These are phyloP conservation scores for Pseudocercospora vitis DNA, from an alignment of 2,329 filamentous ascomycete genomes.

Conservation along the genomic window DNA sequence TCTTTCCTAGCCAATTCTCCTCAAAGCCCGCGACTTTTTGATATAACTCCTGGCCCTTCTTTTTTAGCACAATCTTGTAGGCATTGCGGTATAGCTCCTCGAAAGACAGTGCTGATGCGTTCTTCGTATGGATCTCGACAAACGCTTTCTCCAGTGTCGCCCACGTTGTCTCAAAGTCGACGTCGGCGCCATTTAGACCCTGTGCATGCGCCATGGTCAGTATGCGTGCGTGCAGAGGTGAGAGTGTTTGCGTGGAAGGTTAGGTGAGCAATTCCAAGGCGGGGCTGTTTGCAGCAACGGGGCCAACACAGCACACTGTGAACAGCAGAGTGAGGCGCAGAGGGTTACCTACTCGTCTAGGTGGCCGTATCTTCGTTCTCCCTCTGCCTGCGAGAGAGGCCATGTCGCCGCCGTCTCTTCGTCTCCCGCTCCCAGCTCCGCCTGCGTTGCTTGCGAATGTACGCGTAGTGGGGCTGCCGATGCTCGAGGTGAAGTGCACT, in stretches of 20 bases:
- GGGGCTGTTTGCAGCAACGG: slow-evolving; percentile 42
- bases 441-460: too few species aligned
- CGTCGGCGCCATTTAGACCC: slow-evolving; percentile 61
- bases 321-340: slow-evolving; percentile 8
- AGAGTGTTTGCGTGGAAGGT: neutral
- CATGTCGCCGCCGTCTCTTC: slow-evolving; percentile 18
- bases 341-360: slow-evolving; percentile 60
- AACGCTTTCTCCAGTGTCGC: slow-evolving; percentile 72
- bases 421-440: too few species aligned
- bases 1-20: slow-evolving; percentile 71
- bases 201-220: slow-evolving; percentile 36
- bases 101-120: slow-evolving; percentile 86
- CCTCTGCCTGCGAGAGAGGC: slow-evolving; percentile 55
- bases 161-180: slow-evolving; percentile 89
- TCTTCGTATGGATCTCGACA: slow-evolving; percentile 85
- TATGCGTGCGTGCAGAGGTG: neutral
- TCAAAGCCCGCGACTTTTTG: slow-evolving; percentile 78
- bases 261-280: slow-evolving; percentile 31
- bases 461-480: too few species aligned
- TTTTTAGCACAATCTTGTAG: slow-evolving; percentile 90
- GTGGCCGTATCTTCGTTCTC: slow-evolving; percentile 65
- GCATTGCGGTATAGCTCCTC: slow-evolving; percentile 92
- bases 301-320: neutral
- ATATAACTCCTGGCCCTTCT: slow-evolving; percentile 80
- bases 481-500: too few species aligned